Evolutionary conservation across 2,329 filamentous ascomycete species (phyloP).

Genomic region (Colletotrichum chrysophilum): DNA sequence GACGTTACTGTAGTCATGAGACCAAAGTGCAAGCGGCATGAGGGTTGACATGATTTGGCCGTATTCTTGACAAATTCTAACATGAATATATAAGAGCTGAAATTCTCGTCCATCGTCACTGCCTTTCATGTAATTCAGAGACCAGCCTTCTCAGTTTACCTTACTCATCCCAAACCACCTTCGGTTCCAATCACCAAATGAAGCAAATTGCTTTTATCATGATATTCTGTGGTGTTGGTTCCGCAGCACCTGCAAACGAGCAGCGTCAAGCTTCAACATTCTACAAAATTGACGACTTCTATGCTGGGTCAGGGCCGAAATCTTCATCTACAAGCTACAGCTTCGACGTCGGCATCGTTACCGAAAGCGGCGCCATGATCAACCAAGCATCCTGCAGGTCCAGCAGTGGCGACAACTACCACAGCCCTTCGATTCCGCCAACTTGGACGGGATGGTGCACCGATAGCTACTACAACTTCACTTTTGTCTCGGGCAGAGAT

Average conservation of each 20-base stretch:
- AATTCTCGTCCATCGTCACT: not conserved
- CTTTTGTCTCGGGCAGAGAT: not conserved
- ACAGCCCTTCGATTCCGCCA: not conserved
- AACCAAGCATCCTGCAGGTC: not conserved
- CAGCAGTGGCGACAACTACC: not conserved
- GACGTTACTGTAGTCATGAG: not conserved
- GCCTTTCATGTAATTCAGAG: not conserved
- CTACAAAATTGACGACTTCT: not conserved
- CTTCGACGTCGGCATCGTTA: not conserved
- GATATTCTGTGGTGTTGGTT: not conserved
- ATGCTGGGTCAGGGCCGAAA: not conserved
- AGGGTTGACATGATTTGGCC: not conserved
- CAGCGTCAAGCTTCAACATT: not conserved
- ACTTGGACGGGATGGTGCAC: not conserved
- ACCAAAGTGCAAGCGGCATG: not conserved
- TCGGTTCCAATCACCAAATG: not conserved
- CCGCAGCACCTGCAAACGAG: not conserved
- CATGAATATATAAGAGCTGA: not conserved
- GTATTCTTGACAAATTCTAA: not conserved
- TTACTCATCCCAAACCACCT: accelerated
- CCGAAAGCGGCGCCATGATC: not conserved
- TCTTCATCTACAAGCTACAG: not conserved
- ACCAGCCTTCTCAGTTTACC: not conserved
- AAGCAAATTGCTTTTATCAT: not conserved
- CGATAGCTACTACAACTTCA: not conserved